Evolutionary conservation across 208 protist genomes (phyloP).

Genomic region (Trypanosoma congolense): DNA sequence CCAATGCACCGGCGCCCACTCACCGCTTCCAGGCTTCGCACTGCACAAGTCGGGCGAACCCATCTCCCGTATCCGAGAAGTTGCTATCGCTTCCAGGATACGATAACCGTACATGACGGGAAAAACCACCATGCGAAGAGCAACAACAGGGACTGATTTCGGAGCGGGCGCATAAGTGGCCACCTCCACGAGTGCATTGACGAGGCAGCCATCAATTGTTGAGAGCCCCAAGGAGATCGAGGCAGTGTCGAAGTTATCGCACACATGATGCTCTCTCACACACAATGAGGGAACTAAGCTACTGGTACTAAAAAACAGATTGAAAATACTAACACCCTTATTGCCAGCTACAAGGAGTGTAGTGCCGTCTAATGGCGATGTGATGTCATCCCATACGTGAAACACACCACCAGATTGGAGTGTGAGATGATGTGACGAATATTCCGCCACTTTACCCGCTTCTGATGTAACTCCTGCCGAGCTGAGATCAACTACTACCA

Average conservation of each 20-base stretch:
- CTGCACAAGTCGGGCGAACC: too few species aligned
- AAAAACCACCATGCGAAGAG: conserved; percentile 4
- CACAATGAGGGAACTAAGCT: neutral
- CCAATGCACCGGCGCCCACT: too few species aligned
- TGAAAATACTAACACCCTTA: conserved; percentile 14
- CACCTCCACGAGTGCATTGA: conserved; percentile 25
- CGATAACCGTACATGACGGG: conserved; percentile 55
- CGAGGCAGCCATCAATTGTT: conserved; percentile 45
- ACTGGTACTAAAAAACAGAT: conserved; percentile 1
- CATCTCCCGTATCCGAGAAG: neutral
- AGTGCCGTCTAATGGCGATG: conserved; percentile 16
- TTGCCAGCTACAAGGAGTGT: conserved; percentile 11
- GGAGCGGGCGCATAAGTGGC: conserved; percentile 1
- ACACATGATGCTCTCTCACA: conserved; percentile 7
- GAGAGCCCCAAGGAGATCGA: conserved; percentile 52
- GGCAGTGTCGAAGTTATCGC: conserved; percentile 25
- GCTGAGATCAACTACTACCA: conserved; percentile 10
- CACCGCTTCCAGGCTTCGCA: too few species aligned
- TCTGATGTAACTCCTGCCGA: neutral
- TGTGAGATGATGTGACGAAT: neutral
- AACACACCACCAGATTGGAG: conserved; percentile 12
- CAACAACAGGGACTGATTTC: neutral
- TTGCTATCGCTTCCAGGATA: conserved; percentile 36
- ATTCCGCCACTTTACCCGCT: neutral
- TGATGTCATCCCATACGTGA: conserved; percentile 15